Base-by-base conservation (phyloP, 1,139 yeast genomes). In the Komagataea norvegica region DNA sequence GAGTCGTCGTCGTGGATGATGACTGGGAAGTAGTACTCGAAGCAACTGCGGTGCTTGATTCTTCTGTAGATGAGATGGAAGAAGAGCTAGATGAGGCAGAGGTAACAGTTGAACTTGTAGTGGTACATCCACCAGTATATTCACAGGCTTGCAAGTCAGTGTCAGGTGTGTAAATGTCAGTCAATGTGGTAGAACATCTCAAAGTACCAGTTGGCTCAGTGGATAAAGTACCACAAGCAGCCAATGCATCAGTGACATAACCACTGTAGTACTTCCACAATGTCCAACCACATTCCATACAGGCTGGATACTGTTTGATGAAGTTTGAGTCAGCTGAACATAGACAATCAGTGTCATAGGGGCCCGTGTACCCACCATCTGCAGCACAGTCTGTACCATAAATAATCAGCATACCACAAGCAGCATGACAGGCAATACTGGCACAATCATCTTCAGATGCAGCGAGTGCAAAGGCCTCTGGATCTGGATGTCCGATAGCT, bases 241-340 rank as follows among this genome's bases (percentile, higher is more conserved):
- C 51, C 17, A 57, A 40, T 23, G 61, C 52, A 7, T 43, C 36
- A 15, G 51, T 37, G 30, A 56, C 46, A 40, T 38, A 55, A 4
- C 37, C 34, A 16, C 55, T 51, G 42, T 57, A 57, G 44, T 56
- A 52, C 17, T 36, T 33, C 60, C 59, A 56, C 33, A 56, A 36
- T 33, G 59, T 54, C 59, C 60, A 56, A 30, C 61, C 61, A 52
- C 61, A 57, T 29, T 47, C 49, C 40, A 56, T 43, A 46, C 61
- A 57, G 9, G 40, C 40, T 18, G 49, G 44, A 38, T 52, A 54
- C 18, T 40, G 37, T 4, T 39, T 25, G 22, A 44, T 23, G 49
- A 56, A 56, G 1, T 19, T 13, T 27, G 54, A 38, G 28, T 26
- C 53, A 1, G 42, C 16, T 15, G 43, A 31, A 49, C 61, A 57